phyloP scores from a whole-genome alignment of 805 yeast genomes.

The Wickerhamomyces silvicola region DNA sequence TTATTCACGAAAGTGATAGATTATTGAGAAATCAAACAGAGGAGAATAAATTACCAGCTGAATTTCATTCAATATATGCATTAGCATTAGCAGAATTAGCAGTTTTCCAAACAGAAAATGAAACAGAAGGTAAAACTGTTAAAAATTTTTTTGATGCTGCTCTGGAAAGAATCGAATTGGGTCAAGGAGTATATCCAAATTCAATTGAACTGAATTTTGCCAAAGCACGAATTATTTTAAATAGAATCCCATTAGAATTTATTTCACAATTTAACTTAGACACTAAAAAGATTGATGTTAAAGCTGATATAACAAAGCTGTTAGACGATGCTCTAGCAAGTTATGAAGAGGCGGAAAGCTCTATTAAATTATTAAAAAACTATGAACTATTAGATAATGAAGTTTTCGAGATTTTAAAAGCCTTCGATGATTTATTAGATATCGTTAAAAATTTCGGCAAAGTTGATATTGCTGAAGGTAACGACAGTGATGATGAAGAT shows the following conservation, averaged over 20 bases:
- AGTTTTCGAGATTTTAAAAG: constrained; percentile 45
- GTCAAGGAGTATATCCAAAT: constrained; percentile 44
- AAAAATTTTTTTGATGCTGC: constrained; percentile 63
- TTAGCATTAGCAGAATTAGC: constrained; percentile 62
- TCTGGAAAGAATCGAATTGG: constrained; percentile 58
- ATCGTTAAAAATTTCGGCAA: constrained; percentile 61
- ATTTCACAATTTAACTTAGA: constrained; percentile 44
- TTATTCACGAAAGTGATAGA: constrained; percentile 89
- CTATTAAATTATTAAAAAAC: constrained; percentile 16
- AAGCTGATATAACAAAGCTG: constrained; percentile 29
- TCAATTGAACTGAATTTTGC: constrained; percentile 44
- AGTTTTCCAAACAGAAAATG: constrained; percentile 43
- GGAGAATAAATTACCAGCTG: constrained; percentile 32
- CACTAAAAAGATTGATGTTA: constrained; percentile 24
- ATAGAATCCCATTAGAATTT: constrained; percentile 52
- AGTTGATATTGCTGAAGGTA: constrained; percentile 46
- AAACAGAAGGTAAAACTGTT: constrained; percentile 31
- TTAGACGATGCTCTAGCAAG: constrained; percentile 40
- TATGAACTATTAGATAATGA: constrained; percentile 33
- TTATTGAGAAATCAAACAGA: constrained; percentile 41
- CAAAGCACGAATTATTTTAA: constrained; percentile 47
- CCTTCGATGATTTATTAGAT: constrained; percentile 63
- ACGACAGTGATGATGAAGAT: constrained; percentile 51
- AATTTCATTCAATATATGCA: constrained; percentile 71
- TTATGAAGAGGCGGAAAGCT: constrained; percentile 38